phyloP scores from a whole-genome alignment of 164 flowering plant species.

The grape (Vitis vinifera) region DNA sequence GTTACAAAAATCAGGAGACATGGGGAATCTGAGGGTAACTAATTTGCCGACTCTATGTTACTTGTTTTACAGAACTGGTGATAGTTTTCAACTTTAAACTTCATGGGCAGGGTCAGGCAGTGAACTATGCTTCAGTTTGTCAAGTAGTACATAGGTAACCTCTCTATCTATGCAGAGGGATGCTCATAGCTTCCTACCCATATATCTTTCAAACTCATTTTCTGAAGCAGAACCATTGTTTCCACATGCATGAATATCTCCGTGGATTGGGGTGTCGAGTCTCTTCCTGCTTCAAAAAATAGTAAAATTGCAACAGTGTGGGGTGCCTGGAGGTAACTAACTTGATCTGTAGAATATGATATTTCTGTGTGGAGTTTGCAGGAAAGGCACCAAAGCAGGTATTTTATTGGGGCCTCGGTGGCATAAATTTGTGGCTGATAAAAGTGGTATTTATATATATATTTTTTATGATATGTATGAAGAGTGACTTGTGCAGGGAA shows the following conservation, averaged over 20 bases:
- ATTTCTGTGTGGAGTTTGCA: constrained; percentile 10
- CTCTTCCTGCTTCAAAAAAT: not conserved
- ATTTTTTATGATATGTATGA: not conserved
- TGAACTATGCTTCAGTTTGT: too few relatives aligned
- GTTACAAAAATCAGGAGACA: not conserved
- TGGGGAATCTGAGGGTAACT: not conserved
- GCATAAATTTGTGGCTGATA: not conserved
- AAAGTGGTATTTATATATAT: not conserved
- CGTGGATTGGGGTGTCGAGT: constrained; percentile 4
- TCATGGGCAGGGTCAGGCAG: not conserved
- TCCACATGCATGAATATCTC: constrained; percentile 8
- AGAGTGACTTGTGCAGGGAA: constrained; percentile 2
- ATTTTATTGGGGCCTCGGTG: not conserved
- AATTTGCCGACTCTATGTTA: not conserved
- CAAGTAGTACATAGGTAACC: not conserved
- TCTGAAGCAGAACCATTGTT: not conserved
- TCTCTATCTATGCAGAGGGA: constrained; percentile 2
- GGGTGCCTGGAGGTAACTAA: constrained; percentile 14
- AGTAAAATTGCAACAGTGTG: not conserved
- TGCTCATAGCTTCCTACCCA: not conserved
- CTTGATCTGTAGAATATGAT: constrained; percentile 3
- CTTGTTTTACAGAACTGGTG: not conserved
- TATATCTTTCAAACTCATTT: not conserved
- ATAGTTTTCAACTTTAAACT: not conserved
- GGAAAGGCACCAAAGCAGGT: constrained; percentile 2